These are phyloP conservation scores for Herpetospermum pedunculosum DNA, from an alignment of 306 rosid species.

Conservation along the genomic window DNA sequence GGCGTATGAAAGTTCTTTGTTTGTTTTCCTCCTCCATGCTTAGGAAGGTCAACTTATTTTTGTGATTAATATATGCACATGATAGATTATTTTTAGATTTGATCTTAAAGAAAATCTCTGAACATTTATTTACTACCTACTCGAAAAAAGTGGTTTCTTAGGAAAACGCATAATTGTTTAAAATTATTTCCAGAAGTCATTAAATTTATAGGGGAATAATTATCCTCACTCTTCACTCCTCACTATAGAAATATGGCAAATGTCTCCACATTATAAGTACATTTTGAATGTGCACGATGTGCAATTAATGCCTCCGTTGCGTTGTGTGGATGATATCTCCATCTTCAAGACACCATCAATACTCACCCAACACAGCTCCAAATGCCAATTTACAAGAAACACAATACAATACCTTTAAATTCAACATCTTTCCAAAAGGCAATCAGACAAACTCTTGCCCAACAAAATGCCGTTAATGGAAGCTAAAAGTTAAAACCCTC, in stretches of 20 bases:
- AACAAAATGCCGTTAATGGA: neutral
- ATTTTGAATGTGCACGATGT: neutral
- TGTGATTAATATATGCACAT: neutral
- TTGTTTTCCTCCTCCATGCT: neutral
- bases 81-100: neutral
- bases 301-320: neutral
- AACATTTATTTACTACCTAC: neutral
- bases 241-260: neutral
- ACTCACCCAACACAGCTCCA: neutral
- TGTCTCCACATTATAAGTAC: slow-evolving; percentile 6
- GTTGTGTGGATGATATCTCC: neutral
- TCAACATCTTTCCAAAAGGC: neutral
- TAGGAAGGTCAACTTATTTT: neutral
- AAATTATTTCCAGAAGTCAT: slow-evolving; percentile 1
- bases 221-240: neutral
- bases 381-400: slow-evolving; percentile 5
- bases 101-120: neutral
- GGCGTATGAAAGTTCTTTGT: neutral
- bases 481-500: slow-evolving; percentile 38
- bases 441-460: slow-evolving; percentile 1
- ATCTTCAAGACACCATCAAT: neutral
- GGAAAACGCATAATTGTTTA: neutral
- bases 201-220: neutral
- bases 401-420: neutral
- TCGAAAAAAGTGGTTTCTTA: neutral